These are phyloP conservation scores for Verticillium alfalfae DNA, from an alignment of 2,329 filamentous ascomycete genomes.

Conservation along the genomic window DNA sequence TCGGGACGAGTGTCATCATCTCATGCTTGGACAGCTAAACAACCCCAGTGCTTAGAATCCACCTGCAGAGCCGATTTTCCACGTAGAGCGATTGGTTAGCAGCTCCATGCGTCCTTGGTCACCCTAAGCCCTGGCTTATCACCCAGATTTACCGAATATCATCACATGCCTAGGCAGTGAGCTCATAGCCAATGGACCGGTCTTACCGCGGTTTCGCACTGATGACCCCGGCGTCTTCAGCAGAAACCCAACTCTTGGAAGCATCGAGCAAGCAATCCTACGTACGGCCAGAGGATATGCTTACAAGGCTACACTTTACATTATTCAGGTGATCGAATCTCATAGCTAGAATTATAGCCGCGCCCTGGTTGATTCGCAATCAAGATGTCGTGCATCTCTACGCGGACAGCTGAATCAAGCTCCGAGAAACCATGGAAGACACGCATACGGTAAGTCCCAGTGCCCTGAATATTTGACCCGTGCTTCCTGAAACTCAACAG, in stretches of 20 bases:
- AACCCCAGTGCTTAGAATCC: no score
- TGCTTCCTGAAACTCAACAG: neutral
- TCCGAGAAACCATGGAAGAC: conserved; percentile 24
- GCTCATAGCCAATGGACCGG: neutral
- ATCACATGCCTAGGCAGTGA: neutral
- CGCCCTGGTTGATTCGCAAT: conserved; percentile 11
- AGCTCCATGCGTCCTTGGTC: neutral
- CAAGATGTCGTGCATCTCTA: conserved; percentile 24
- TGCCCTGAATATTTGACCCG: neutral
- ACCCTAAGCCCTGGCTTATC: neutral
- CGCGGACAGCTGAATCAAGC: conserved; percentile 29
- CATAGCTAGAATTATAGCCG: conserved; percentile 18
- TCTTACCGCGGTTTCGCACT: neutral
- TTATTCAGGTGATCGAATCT: conserved; percentile 24
- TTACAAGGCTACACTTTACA: conserved; percentile 21
- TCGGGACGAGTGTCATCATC: neutral
- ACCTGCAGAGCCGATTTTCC: neutral
- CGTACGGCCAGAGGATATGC: conserved; percentile 1
- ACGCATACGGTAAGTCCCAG: neutral
- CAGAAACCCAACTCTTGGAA: neutral
- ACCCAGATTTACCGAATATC: neutral
- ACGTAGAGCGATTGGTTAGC: neutral
- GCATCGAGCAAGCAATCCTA: neutral
- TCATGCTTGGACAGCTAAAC: neutral
- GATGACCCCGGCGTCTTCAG: neutral